phyloP scores from a whole-genome alignment of 1,284 basidiomycete genomes.

The Ganoderma sp. region DNA sequence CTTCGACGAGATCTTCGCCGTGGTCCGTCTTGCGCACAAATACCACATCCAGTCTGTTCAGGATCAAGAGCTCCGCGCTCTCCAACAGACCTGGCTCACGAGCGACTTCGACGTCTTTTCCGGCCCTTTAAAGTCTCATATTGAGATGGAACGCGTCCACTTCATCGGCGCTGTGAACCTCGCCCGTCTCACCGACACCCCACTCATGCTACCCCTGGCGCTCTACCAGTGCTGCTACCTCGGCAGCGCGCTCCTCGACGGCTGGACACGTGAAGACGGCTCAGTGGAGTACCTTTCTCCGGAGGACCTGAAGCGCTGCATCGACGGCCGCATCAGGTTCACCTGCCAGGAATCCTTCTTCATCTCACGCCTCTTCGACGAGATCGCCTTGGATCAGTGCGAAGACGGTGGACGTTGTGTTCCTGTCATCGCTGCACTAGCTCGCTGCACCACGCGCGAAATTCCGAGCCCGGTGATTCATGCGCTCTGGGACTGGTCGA shows the following conservation, averaged over 20 bases:
- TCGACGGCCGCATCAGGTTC: neutral
- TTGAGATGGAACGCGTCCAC: neutral
- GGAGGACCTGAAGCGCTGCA: constrained; percentile 7
- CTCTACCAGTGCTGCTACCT: constrained; percentile 14
- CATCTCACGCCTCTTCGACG: neutral
- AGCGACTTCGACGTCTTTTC: neutral
- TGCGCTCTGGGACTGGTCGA: neutral
- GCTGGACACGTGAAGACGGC: constrained; percentile 21
- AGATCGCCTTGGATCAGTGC: neutral
- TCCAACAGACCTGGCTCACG: neutral
- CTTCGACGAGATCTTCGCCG: neutral
- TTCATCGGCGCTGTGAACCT: constrained; percentile 16
- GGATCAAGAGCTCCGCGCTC: neutral
- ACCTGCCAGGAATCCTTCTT: neutral
- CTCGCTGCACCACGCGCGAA: neutral
- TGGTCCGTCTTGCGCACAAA: neutral
- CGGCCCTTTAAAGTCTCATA: neutral
- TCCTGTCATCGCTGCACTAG: neutral
- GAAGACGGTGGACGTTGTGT: neutral
- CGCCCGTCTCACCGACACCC: constrained; percentile 16
- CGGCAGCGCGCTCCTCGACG: constrained; percentile 4
- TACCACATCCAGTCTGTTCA: neutral
- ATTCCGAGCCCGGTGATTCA: neutral
- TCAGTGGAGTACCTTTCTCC: constrained; percentile 1
- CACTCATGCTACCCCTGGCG: constrained; percentile 15